phyloP scores from a whole-genome alignment of 306 rosid genomes.

The Pterocarpus santalinus region DNA sequence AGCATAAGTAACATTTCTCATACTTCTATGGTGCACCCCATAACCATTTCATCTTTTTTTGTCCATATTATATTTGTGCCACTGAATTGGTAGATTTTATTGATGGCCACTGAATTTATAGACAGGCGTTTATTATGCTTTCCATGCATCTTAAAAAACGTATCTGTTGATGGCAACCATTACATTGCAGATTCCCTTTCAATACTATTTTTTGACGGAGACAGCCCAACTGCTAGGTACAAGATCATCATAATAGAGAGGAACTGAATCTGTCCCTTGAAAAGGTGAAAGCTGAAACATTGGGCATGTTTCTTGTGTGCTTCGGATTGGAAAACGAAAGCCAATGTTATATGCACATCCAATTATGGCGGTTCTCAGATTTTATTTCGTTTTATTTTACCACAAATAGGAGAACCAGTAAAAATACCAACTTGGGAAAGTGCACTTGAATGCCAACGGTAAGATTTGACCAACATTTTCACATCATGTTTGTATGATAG shows the following conservation, averaged over 20 bases:
- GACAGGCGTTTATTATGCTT: neutral
- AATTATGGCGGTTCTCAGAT: neutral
- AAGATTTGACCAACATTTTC: neutral
- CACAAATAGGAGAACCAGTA: neutral
- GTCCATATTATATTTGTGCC: neutral
- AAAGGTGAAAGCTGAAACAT: slow-evolving; percentile 24
- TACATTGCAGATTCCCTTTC: neutral
- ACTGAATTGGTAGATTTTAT: neutral
- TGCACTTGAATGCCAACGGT: neutral
- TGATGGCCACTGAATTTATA: neutral
- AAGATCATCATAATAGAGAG: neutral
- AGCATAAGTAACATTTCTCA: too few relatives aligned
- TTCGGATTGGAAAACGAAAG: slow-evolving; percentile 29
- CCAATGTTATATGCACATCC: slow-evolving; percentile 9
- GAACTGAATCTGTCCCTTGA: slow-evolving; percentile 38
- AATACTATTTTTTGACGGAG: slow-evolving; percentile 40
- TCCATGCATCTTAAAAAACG: neutral
- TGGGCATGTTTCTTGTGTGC: slow-evolving; percentile 36
- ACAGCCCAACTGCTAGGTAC: slow-evolving; percentile 38
- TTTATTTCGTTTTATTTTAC: neutral
- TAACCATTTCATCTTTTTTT: neutral
- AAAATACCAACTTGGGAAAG: neutral
- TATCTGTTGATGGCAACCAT: neutral
- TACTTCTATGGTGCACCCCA: neutral
- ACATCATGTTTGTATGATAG: slow-evolving; percentile 8